Evolutionary conservation across 2,329 filamentous ascomycete species (phyloP).

Genomic region (Cladorrhinum sp.): DNA sequence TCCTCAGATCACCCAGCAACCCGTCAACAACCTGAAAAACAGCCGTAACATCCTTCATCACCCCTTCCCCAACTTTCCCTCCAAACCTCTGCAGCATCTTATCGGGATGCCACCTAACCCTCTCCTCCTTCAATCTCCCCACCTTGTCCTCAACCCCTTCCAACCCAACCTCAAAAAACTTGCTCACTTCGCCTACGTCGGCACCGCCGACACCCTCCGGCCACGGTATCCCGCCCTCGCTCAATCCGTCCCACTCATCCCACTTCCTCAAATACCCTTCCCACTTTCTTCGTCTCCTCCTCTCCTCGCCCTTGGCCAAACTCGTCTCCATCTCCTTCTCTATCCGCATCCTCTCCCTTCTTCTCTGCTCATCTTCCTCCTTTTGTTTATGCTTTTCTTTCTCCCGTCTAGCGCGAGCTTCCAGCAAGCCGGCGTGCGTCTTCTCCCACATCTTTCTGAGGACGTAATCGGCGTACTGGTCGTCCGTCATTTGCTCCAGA

Average conservation of each 20-base stretch:
- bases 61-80: slow-evolving; percentile 63
- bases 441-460: slow-evolving; percentile 93
- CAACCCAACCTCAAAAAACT: slow-evolving; percentile 61
- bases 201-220: slow-evolving; percentile 40
- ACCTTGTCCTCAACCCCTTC: slow-evolving; percentile 45
- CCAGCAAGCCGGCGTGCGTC: slow-evolving; percentile 77
- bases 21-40: slow-evolving; percentile 88
- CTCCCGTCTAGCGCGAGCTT: slow-evolving; percentile 66
- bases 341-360: slow-evolving; percentile 43
- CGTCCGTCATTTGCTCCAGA: slow-evolving; percentile 84
- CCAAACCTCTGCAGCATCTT: slow-evolving; percentile 92
- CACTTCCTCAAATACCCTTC: slow-evolving; percentile 62
- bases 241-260: slow-evolving; percentile 49
- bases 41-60: slow-evolving; percentile 78
- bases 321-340: slow-evolving; percentile 66
- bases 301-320: slow-evolving; percentile 63
- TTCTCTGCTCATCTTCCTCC: slow-evolving; percentile 39
- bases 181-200: slow-evolving; percentile 60
- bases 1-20: slow-evolving; percentile 63
- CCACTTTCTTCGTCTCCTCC: slow-evolving; percentile 60
- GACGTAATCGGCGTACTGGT: slow-evolving; percentile 86
- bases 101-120: slow-evolving; percentile 94
- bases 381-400: slow-evolving; percentile 52
- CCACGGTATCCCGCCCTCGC: slow-evolving; percentile 57
- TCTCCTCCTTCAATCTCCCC: slow-evolving; percentile 70